Evolutionary conservation across 2,329 filamentous ascomycete species (phyloP).

Genomic region (Sarocladiaceae sp.): DNA sequence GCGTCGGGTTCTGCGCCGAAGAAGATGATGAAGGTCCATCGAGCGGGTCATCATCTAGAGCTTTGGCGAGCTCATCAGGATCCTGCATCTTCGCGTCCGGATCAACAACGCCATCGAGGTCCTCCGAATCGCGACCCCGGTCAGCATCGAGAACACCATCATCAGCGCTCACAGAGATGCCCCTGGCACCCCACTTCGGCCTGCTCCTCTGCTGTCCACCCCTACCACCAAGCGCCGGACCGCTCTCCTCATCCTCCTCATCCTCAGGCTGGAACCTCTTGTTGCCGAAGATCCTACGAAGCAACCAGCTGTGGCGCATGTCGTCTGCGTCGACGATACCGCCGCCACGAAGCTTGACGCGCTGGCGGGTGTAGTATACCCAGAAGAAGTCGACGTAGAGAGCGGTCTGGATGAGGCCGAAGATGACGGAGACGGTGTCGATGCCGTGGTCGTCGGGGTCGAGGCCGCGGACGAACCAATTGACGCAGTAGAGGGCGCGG

Average conservation of each 20-base stretch:
- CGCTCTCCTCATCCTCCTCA: conserved; percentile 59
- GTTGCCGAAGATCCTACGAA: conserved; percentile 71
- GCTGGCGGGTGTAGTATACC: conserved; percentile 92
- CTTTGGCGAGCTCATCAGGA: conserved; percentile 59
- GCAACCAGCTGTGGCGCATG: conserved; percentile 77
- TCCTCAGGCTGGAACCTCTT: conserved; percentile 36
- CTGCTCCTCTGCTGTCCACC: conserved; percentile 26
- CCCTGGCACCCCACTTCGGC: conserved; percentile 59
- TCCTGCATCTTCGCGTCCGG: conserved; percentile 64
- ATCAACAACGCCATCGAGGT: conserved; percentile 45
- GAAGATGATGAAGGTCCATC: conserved; percentile 7
- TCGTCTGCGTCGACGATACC: conserved; percentile 90
- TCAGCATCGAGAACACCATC: conserved; percentile 53
- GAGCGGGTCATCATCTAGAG: conserved; percentile 46
- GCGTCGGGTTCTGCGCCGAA: conserved; percentile 19
- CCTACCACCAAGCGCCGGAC: conserved; percentile 40
- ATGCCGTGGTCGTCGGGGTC: conserved; percentile 55
- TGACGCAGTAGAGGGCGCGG: conserved; percentile 82
- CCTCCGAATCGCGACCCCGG: conserved; percentile 26
- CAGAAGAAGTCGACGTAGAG: conserved; percentile 93
- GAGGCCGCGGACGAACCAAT: conserved; percentile 74
- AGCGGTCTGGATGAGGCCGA: conserved; percentile 83
- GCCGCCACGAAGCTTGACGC: conserved; percentile 85
- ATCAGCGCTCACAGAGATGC: conserved; percentile 64
- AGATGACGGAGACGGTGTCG: conserved; percentile 73